A percentile compares a stretch with the other conserved stretches of the same genome.
Conservation (phyloP, 2,329 filamentous ascomycete species). For the Dothistroma pini region DNA sequence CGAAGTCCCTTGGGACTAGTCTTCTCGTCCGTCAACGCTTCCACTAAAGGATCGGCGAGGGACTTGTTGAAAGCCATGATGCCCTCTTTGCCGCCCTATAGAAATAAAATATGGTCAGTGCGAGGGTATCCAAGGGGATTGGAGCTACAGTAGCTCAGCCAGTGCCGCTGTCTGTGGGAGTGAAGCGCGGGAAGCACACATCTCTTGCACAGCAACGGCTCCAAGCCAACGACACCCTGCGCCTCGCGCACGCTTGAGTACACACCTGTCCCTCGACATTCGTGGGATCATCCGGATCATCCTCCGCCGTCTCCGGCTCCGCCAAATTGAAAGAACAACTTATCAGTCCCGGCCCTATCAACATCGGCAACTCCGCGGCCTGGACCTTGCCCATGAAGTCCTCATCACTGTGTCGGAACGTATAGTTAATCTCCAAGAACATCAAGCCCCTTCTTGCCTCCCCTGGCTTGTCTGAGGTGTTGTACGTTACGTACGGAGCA, state of each 20-base stretch:
- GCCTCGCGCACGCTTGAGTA: too few relatives aligned
- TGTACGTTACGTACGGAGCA: constrained; percentile 32
- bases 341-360: constrained; percentile 40
- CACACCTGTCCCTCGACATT: constrained; percentile 27
- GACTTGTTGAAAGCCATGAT: constrained; percentile 38
- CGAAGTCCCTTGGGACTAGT: constrained; percentile 34
- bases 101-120: too few relatives aligned
- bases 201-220: too few relatives aligned
- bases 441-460: constrained; percentile 36
- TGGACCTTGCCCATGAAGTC: constrained; percentile 42
- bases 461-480: constrained; percentile 27
- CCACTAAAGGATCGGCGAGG: constrained; percentile 28
- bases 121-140: too few relatives aligned
- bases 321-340: constrained; percentile 38
- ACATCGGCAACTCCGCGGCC: constrained; percentile 35
- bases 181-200: too few relatives aligned
- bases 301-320: constrained; percentile 34
- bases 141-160: too few relatives aligned
- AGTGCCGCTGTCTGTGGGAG: too few relatives aligned
- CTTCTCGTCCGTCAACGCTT: constrained; percentile 35
- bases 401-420: constrained; percentile 44
- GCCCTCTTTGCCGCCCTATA: constrained; percentile 28
- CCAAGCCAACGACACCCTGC: too few relatives aligned
- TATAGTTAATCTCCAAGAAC: constrained; percentile 48
- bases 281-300: constrained; percentile 33